phyloP scores from a whole-genome alignment of 345 rosid species.

The Laguncularia racemosa region DNA sequence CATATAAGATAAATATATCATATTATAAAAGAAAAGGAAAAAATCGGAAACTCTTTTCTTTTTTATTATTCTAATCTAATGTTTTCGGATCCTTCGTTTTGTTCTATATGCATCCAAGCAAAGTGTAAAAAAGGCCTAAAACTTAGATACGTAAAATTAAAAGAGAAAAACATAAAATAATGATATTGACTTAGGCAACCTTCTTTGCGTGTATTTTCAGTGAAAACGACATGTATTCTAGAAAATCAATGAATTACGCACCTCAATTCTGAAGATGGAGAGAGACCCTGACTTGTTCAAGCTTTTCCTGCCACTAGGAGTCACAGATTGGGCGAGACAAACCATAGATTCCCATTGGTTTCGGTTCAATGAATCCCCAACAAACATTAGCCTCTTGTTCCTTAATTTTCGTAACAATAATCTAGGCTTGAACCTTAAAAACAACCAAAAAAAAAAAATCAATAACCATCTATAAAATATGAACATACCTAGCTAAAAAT shows the following conservation, averaged over 20 bases:
- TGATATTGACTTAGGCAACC: background rate
- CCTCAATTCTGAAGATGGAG: slow-evolving; percentile 69
- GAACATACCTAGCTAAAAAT: background rate
- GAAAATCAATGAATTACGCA: background rate
- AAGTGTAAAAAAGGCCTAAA: too few relatives aligned
- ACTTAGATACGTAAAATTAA: too few relatives aligned
- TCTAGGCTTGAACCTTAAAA: slow-evolving; percentile 57
- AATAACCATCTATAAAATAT: too few relatives aligned
- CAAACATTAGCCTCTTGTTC: slow-evolving; percentile 94
- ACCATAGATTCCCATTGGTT: slow-evolving; percentile 99
- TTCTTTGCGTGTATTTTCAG: background rate
- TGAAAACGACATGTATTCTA: too few relatives aligned
- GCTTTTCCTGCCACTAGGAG: slow-evolving; percentile 58
- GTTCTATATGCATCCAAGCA: too few relatives aligned
- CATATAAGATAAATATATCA: too few relatives aligned
- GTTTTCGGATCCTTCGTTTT: too few relatives aligned
- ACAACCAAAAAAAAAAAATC: too few relatives aligned
- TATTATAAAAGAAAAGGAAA: too few relatives aligned
- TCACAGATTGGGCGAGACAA: slow-evolving; percentile 83
- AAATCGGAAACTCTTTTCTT: too few relatives aligned
- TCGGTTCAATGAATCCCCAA: slow-evolving; percentile 92
- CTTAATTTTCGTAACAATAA: slow-evolving; percentile 69
- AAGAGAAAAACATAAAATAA: background rate
- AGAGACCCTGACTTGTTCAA: slow-evolving; percentile 57
- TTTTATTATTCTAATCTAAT: too few relatives aligned